phyloP scores from a whole-genome alignment of 495 filamentous ascomycete species.

The Lasiosphaeris hirsuta region DNA sequence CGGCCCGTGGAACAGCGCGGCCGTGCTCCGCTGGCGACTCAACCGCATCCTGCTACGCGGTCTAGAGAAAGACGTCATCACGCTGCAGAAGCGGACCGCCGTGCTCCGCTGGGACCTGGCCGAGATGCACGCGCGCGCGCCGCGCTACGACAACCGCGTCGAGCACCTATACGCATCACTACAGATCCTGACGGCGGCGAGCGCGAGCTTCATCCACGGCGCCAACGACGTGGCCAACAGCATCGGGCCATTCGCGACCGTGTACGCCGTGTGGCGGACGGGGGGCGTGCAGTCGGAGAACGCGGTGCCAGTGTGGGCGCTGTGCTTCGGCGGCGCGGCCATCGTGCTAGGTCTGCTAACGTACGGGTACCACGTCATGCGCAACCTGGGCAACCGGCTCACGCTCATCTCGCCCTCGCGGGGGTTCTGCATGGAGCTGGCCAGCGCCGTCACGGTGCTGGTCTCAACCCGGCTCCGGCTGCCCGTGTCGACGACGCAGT shows the following conservation, averaged over 20 bases:
- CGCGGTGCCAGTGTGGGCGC: not conserved
- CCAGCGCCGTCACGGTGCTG: not conserved
- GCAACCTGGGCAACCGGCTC: not conserved
- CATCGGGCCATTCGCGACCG: not conserved
- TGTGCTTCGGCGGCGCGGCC: not conserved
- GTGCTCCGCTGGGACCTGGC: not conserved
- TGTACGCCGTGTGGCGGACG: not conserved
- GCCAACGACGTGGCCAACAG: conserved; percentile 10
- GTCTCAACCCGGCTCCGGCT: not conserved
- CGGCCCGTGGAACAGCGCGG: not conserved
- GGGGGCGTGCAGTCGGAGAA: not conserved
- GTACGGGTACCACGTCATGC: conserved; percentile 1
- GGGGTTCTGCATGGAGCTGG: conserved; percentile 4
- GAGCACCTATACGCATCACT: not conserved
- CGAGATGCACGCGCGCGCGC: not conserved
- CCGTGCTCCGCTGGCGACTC: not conserved
- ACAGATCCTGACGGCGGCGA: conserved; percentile 1
- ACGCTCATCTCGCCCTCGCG: not conserved
- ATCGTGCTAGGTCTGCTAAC: not conserved
- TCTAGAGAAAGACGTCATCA: not conserved
- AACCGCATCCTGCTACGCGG: conserved; percentile 1
- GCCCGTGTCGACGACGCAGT: conserved; percentile 2
- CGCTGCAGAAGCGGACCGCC: not conserved
- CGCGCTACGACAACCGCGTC: conserved; percentile 5
- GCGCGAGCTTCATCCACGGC: not conserved